phyloP scores from a whole-genome alignment of 2,329 filamentous ascomycete genomes.

The Setomelanomma holmii region DNA sequence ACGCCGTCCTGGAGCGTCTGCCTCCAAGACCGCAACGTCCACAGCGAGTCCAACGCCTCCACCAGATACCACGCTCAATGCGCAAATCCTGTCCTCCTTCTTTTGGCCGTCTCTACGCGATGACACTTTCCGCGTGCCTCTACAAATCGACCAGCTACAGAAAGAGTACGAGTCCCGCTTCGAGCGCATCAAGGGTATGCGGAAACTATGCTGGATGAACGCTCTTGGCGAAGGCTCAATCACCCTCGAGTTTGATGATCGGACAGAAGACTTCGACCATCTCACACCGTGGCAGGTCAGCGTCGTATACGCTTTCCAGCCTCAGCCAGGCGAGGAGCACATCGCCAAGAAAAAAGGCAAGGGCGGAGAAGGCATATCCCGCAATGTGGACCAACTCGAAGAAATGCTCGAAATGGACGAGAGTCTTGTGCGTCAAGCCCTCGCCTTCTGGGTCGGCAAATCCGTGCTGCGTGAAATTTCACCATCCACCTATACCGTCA shows the following conservation, averaged over 20 bases:
- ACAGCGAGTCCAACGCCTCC: constrained; percentile 30
- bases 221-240: constrained; percentile 81
- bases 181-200: constrained; percentile 78
- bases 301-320: constrained; percentile 83
- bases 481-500: constrained; percentile 67
- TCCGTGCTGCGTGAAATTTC: constrained; percentile 64
- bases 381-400: constrained; percentile 55
- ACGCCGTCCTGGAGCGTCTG: constrained; percentile 25
- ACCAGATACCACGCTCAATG: constrained; percentile 62
- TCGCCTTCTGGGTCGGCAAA: constrained; percentile 75
- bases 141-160: constrained; percentile 66
- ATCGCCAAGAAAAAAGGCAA: constrained; percentile 20
- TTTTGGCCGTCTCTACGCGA: constrained; percentile 89
- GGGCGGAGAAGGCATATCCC: constrained; percentile 43
- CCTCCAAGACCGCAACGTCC: constrained; percentile 17
- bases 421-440: constrained; percentile 70
- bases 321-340: constrained; percentile 47
- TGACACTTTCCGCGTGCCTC: constrained; percentile 71
- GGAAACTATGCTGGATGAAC: constrained; percentile 89
- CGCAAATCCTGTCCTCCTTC: constrained; percentile 87
- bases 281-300: constrained; percentile 86
- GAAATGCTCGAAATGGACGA: constrained; percentile 73
- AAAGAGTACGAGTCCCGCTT: constrained; percentile 77
- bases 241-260: constrained; percentile 82
- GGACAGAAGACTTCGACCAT: constrained; percentile 74